These are phyloP conservation scores for Diaporthe sp. DNA, from an alignment of 2,329 filamentous ascomycete species.

Conservation along the genomic window DNA sequence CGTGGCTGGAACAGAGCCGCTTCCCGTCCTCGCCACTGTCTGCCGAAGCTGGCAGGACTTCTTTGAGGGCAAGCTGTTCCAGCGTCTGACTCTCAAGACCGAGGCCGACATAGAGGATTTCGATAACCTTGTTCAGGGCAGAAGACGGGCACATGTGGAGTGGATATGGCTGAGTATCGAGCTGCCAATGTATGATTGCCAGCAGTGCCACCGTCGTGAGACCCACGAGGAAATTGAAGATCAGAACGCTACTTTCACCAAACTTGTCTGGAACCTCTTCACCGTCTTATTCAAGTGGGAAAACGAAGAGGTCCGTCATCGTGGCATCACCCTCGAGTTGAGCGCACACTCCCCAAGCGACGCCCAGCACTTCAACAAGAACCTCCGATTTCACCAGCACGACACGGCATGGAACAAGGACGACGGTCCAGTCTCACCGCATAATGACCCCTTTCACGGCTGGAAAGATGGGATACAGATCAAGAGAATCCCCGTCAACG, in stretches of 20 bases:
- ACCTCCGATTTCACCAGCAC: not conserved
- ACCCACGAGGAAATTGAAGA: not conserved
- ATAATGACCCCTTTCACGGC: not conserved
- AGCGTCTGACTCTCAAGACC: not conserved
- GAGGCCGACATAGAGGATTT: not conserved
- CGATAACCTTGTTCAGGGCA: not conserved
- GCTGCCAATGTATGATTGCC: constrained; percentile 29
- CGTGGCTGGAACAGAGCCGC: not conserved
- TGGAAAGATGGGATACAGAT: not conserved
- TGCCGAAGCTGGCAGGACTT: not conserved
- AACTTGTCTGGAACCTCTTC: not conserved
- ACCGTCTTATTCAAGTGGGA: not conserved
- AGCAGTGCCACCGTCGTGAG: constrained; percentile 8
- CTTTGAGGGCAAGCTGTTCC: not conserved
- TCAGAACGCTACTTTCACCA: not conserved
- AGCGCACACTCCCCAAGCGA: not conserved
- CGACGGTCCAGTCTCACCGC: not conserved
- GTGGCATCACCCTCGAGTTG: not conserved
- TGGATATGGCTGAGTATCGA: constrained; percentile 30
- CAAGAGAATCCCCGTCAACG: not conserved
- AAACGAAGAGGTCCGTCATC: not conserved
- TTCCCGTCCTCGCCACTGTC: not conserved
- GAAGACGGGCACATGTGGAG: not conserved
- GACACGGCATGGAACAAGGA: not conserved
- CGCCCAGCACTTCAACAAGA: constrained; percentile 7